Evolutionary conservation across 495 filamentous ascomycete genomes (phyloP).

Genomic region (Jackrogersella multiformis): DNA sequence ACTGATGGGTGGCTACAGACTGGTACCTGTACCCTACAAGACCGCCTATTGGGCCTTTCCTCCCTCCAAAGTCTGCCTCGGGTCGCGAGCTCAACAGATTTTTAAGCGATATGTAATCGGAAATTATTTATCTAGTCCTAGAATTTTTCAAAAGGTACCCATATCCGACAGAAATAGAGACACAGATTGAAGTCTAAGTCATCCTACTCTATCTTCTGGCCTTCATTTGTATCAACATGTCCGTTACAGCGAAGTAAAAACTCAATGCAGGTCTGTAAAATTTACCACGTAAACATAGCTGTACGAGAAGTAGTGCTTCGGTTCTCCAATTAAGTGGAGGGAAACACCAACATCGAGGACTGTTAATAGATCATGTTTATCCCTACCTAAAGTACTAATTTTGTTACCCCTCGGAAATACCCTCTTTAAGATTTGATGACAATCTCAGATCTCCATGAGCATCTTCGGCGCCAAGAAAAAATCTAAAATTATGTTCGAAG

Average conservation of each 20-base stretch:
- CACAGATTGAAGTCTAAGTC: not conserved
- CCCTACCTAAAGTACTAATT: not conserved
- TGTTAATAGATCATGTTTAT: not conserved
- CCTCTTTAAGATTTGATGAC: not conserved
- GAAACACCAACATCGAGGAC: not conserved
- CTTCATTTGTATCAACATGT: conserved; percentile 7
- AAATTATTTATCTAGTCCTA: not conserved
- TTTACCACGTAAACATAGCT: not conserved
- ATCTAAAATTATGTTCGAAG: no score
- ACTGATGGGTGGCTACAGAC: conserved; percentile 11
- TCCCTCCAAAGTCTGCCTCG: not conserved
- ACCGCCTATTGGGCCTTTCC: not conserved
- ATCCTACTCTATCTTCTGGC: not conserved
- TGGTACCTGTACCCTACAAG: conserved; percentile 13
- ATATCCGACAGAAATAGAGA: not conserved
- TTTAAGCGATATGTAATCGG: conserved; percentile 1
- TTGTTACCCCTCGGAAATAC: not conserved
- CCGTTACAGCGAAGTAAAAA: not conserved
- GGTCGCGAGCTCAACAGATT: not conserved
- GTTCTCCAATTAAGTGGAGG: not conserved
- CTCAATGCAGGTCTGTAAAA: not conserved
- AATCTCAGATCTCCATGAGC: not conserved
- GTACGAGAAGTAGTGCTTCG: not conserved
- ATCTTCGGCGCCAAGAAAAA: not conserved
- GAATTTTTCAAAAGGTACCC: not conserved